Evolutionary conservation across 345 rosid species (phyloP).

Genomic region (Eucalyptus caleyi): DNA sequence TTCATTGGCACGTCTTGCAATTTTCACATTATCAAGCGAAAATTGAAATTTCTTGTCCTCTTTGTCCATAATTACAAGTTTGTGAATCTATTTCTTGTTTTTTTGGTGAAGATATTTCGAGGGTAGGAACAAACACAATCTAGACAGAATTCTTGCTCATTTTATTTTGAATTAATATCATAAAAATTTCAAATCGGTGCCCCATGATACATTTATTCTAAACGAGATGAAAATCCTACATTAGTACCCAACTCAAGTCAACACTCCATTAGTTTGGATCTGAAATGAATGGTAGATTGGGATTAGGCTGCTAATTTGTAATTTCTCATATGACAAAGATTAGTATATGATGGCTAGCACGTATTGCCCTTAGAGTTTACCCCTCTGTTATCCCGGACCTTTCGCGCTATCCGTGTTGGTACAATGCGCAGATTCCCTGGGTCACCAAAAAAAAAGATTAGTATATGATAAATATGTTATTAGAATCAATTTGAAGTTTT

Average conservation of each 20-base stretch:
- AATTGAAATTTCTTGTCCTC: too few species aligned
- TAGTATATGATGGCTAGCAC: not conserved
- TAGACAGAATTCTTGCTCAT: not conserved
- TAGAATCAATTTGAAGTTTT: not conserved
- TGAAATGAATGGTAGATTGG: not conserved
- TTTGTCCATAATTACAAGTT: too few species aligned
- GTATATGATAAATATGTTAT: not conserved
- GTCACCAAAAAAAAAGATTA: not conserved
- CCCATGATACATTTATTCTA: not conserved
- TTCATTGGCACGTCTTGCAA: not conserved
- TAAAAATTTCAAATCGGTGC: not conserved
- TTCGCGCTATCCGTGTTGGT: too few species aligned
- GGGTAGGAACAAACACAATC: not conserved
- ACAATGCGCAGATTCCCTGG: fast-evolving
- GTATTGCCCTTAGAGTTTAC: too few species aligned
- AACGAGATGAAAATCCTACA: not conserved
- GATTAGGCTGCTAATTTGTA: not conserved
- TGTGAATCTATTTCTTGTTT: too few species aligned
- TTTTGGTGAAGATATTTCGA: not conserved
- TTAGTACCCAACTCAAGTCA: not conserved
- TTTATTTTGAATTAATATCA: too few species aligned
- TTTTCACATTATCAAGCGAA: too few species aligned
- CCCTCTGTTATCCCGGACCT: fast-evolving
- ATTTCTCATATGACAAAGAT: not conserved
- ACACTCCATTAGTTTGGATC: not conserved